A percentile compares a stretch with the other conserved stretches of the same genome.
phyloP scores from a whole-genome alignment of 2,329 filamentous ascomycete species.

The Tympanopsis confertula region DNA sequence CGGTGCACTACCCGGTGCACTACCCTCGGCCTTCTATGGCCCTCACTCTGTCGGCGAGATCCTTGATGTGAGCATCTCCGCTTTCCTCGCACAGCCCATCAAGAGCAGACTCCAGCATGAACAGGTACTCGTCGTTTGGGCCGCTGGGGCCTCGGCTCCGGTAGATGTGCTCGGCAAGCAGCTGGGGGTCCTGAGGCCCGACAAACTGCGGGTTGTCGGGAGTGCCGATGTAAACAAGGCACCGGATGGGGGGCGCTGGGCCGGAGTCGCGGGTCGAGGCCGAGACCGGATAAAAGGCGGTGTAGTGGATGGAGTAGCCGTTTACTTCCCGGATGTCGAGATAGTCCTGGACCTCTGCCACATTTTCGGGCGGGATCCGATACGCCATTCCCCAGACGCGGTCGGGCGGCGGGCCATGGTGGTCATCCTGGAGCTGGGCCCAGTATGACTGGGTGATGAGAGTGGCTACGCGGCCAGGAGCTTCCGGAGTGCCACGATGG shows the following conservation, averaged over 20 bases:
- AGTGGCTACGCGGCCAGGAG: slow-evolving; percentile 84
- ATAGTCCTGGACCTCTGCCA: slow-evolving; percentile 74
- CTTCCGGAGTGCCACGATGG: slow-evolving; percentile 80
- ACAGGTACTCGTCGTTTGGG: slow-evolving; percentile 80
- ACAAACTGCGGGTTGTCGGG: slow-evolving; percentile 88
- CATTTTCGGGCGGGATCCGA: slow-evolving; percentile 62
- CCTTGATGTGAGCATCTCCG: slow-evolving; percentile 72
- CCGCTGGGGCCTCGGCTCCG: slow-evolving; percentile 72
- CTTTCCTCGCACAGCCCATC: slow-evolving; percentile 62
- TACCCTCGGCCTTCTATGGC: slow-evolving; percentile 48
- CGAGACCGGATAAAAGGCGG: slow-evolving; percentile 61
- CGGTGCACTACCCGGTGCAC: slow-evolving; percentile 4
- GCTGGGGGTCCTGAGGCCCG: slow-evolving; percentile 67
- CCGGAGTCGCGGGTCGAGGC: slow-evolving; percentile 8
- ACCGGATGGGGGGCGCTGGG: slow-evolving; percentile 26
- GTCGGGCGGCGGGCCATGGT: slow-evolving; percentile 46
- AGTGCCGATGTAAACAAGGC: slow-evolving; percentile 86
- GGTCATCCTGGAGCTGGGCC: slow-evolving; percentile 60
- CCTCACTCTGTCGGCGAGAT: slow-evolving; percentile 64
- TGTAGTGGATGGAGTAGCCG: slow-evolving; percentile 88
- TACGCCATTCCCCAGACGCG: slow-evolving; percentile 88
- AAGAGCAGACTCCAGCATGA: slow-evolving; percentile 66
- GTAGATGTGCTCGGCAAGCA: slow-evolving; percentile 71
- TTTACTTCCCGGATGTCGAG: slow-evolving; percentile 96
- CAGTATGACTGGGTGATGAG: slow-evolving; percentile 78